These are phyloP conservation scores for Sodiomyces alkalinus DNA, from an alignment of 2,329 filamentous ascomycete species.

Conservation along the genomic window DNA sequence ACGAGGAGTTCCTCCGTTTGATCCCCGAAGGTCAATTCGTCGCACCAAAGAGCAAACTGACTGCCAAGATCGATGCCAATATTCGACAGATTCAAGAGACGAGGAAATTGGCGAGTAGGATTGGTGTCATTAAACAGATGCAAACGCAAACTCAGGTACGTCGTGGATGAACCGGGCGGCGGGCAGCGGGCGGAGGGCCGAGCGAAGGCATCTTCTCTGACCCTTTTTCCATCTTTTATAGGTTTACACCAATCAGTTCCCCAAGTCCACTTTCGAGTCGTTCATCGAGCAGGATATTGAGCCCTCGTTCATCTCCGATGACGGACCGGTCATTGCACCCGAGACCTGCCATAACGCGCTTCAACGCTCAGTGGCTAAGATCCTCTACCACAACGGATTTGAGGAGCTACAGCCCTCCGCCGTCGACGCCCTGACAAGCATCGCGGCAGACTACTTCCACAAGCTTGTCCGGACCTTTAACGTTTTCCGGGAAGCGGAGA, in stretches of 20 bases:
- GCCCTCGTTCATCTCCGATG: slow-evolving; percentile 77
- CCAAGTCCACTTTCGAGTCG: slow-evolving; percentile 83
- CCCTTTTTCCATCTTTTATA: slow-evolving; percentile 17
- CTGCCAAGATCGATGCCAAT: slow-evolving; percentile 75
- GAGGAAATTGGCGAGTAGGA: slow-evolving; percentile 87
- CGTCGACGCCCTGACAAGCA: slow-evolving; percentile 75
- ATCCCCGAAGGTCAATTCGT: slow-evolving; percentile 62
- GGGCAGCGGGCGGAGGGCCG: no score
- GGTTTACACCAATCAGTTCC: slow-evolving; percentile 97
- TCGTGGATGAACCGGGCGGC: no score
- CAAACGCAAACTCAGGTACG: slow-evolving; percentile 87
- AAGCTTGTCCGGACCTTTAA: slow-evolving; percentile 71
- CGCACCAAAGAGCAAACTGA: slow-evolving; percentile 57
- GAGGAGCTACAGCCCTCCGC: slow-evolving; percentile 95
- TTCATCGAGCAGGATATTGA: slow-evolving; percentile 79
- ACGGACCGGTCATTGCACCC: slow-evolving; percentile 74
- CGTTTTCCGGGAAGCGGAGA: slow-evolving; percentile 70
- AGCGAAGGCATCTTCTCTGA: slow-evolving; percentile 2
- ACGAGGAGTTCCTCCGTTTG: slow-evolving; percentile 69
- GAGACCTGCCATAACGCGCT: slow-evolving; percentile 71
- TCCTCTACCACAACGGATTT: slow-evolving; percentile 92
- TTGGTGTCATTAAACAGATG: slow-evolving; percentile 98
- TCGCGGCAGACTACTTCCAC: slow-evolving; percentile 78
- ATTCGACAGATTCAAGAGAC: slow-evolving; percentile 95
- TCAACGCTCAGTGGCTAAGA: slow-evolving; percentile 81